Base-by-base conservation (phyloP, 352 stramenopile genomes). In the Phytophthora pisi region DNA sequence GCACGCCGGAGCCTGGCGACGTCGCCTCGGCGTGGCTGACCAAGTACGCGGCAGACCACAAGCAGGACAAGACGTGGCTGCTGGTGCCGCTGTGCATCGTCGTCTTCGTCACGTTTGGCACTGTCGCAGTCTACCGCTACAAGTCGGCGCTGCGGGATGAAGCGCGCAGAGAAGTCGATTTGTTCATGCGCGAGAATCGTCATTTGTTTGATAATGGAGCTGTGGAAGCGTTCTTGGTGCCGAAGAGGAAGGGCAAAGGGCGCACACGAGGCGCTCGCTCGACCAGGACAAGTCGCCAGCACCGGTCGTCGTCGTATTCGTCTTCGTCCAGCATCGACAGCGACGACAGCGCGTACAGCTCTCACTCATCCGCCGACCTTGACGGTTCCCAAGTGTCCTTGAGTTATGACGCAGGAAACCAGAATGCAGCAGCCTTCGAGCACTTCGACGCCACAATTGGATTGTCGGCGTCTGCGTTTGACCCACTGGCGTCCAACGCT, bases 401-500 rank as follows among this genome's bases (percentile, higher is more conserved):
- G 15, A 71, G 51, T 13, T 73, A 67, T 45, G 59, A 72, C 10
- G 68, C 88, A 51, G 75, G 74, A 11, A 62, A 70, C 16, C 60
- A 86, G 42, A 86, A 89, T 54, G 76, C 76, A 16, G 79, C 65
- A 9, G 76, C 77, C 16, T 84, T 79, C 51, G 70, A 84, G 66
- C 78, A 87, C 31, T 90, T 88, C 72, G 78, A 88, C 50, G 74
- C 78, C 16, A 77, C 78, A 0, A 88, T 88, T 26, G 82, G 79
- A 4, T 61, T 90, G 16, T 81, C 80, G 4, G 82, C 82, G 24
- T 90, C 82, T 24, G 76, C 82, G 20, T 83, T 86, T 6, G 75
- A 84, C 34, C 77, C 77, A 20, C 61, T 81, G 23, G 61, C 61
- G 11, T 81, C 77, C 2, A 70, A 62, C 15, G 51, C 64, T 18